Conservation (phyloP, 805 yeast species). For the Maudiozyma saulgeensis region DNA sequence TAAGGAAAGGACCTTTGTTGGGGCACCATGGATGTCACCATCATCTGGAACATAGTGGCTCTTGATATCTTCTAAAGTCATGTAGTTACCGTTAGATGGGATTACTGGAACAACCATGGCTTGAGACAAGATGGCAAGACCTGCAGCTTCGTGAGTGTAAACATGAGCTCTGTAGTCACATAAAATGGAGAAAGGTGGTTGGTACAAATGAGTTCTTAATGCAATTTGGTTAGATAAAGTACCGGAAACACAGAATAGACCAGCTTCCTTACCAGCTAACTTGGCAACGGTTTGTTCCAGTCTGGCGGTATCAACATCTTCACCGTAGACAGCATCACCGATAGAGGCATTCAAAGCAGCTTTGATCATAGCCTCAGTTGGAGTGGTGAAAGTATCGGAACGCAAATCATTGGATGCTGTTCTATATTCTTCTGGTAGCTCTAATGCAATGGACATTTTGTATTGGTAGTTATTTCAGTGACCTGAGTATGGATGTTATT, state of each 20-base stretch:
- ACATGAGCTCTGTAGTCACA: conserved; percentile 86
- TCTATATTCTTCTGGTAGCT: conserved; percentile 21
- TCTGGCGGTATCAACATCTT: conserved; percentile 59
- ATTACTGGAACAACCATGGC: conserved; percentile 82
- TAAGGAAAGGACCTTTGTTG: conserved; percentile 72
- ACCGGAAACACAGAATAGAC: conserved; percentile 77
- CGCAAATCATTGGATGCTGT: conserved; percentile 42
- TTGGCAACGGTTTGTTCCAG: conserved; percentile 57
- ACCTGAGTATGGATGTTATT: no score
- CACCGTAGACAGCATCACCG: conserved; percentile 84
- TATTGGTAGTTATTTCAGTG: background rate
- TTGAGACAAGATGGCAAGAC: conserved; percentile 78
- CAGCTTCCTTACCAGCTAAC: conserved; percentile 73
- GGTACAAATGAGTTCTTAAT: conserved; percentile 59
- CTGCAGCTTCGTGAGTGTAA: conserved; percentile 81
- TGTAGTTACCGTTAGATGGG: conserved; percentile 65
- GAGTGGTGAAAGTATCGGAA: conserved; percentile 87
- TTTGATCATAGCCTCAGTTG: conserved; percentile 62
- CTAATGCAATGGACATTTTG: conserved; percentile 13
- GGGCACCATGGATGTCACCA: conserved; percentile 79
- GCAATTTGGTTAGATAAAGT: conserved; percentile 87
- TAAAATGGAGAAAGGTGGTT: conserved; percentile 68
- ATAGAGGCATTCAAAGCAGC: conserved; percentile 48
- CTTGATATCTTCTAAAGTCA: conserved; percentile 73
- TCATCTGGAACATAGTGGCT: conserved; percentile 56